A percentile compares a stretch with the other conserved stretches of the same genome.
Evolutionary conservation across 345 rosid species (phyloP).

Genomic region (Hibiscus trionum): DNA sequence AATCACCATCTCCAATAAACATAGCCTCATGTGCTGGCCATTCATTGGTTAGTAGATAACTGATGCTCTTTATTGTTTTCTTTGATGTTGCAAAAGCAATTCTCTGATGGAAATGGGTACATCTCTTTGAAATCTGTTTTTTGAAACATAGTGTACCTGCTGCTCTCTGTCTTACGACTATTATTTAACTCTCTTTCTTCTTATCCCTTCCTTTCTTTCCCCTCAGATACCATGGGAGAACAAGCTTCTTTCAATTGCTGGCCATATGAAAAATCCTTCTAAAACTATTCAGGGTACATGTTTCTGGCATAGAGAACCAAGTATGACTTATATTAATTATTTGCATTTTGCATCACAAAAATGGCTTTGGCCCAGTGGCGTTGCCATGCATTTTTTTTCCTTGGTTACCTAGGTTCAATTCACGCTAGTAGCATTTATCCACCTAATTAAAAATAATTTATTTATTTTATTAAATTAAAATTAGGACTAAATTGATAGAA

Average conservation of each 20-base stretch:
- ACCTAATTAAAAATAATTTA: no score
- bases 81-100: conserved; percentile 14
- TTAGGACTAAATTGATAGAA: no score
- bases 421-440: no score
- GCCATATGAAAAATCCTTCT: conserved; percentile 88
- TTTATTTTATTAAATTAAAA: no score
- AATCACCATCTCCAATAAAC: conserved; percentile 38
- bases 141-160: conserved; percentile 15
- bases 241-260: conserved; percentile 84
- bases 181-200: neutral
- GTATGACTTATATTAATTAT: no score
- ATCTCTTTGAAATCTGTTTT: conserved; percentile 18
- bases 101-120: conserved; percentile 6
- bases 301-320: no score
- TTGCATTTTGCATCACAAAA: no score
- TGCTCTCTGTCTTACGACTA: conserved; percentile 12
- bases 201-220: conserved; percentile 15
- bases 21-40: conserved; percentile 87
- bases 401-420: no score
- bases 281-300: conserved; percentile 72
- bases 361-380: no score
- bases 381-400: no score
- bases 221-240: conserved; percentile 83
- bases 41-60: conserved; percentile 64
- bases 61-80: conserved; percentile 9